A percentile compares a stretch with the other conserved stretches of the same genome.
phyloP scores from a whole-genome alignment of 352 stramenopile species.

The Phytophthora fragariae region DNA sequence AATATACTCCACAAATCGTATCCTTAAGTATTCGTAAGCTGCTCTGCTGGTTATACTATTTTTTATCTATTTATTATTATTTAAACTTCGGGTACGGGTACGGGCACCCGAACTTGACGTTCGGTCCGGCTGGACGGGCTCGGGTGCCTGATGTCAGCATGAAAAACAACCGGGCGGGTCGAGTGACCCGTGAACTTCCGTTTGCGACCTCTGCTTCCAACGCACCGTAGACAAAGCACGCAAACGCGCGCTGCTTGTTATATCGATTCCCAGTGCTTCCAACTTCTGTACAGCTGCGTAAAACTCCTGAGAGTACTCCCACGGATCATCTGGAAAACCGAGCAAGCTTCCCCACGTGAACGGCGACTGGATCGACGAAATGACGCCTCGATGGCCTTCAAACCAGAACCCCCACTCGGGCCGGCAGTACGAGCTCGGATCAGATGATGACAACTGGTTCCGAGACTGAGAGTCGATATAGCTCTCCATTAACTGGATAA shows the following conservation, averaged over 20 bases:
- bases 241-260: neutral
- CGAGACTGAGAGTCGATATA: neutral
- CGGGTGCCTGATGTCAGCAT: too few relatives aligned
- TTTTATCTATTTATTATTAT: too few relatives aligned
- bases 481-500: neutral
- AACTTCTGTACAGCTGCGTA: neutral
- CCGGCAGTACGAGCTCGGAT: neutral
- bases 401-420: neutral
- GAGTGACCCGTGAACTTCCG: too few relatives aligned
- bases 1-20: too few relatives aligned
- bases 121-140: too few relatives aligned
- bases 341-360: neutral
- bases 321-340: neutral
- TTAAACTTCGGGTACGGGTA: too few relatives aligned
- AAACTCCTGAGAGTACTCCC: neutral
- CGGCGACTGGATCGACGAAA: neutral
- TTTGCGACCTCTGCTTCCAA: neutral
- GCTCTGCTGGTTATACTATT: too few relatives aligned
- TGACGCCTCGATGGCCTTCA: too few relatives aligned
- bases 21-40: too few relatives aligned
- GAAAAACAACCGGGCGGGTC: too few relatives aligned
- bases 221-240: neutral
- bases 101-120: too few relatives aligned
- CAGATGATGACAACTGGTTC: neutral
- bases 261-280: neutral